Evolutionary conservation across 2,329 filamentous ascomycete genomes (phyloP).

Genomic region (Dryadomyces quercivorus): DNA sequence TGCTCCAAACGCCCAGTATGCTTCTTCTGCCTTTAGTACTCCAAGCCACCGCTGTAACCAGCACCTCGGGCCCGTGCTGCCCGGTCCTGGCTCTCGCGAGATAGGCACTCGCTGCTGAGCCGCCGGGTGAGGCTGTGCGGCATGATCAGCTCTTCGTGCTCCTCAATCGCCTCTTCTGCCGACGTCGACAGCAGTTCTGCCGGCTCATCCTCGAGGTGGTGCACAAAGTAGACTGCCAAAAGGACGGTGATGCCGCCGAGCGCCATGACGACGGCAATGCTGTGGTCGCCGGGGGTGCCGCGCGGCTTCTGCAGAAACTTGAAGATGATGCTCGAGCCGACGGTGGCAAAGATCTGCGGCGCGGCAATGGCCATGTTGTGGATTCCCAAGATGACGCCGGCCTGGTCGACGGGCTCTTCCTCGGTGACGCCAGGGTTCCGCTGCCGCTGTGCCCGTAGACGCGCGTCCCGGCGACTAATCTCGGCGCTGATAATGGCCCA

Average conservation of each 20-base stretch:
- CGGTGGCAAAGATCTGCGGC: slow-evolving; percentile 81
- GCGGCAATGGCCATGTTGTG: slow-evolving; percentile 92
- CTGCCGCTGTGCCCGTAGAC: slow-evolving; percentile 26
- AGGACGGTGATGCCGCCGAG: slow-evolving; percentile 72
- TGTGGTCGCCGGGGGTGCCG: slow-evolving; percentile 72
- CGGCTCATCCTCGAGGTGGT: slow-evolving; percentile 51
- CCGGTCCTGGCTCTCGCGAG: slow-evolving; percentile 30
- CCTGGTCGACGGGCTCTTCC: slow-evolving; percentile 50
- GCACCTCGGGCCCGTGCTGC: slow-evolving; percentile 35
- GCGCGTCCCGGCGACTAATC: slow-evolving; percentile 68
- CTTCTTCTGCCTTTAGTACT: slow-evolving; percentile 24
- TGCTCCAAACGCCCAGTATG: neutral
- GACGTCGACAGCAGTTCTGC: slow-evolving; percentile 27
- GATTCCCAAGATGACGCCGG: slow-evolving; percentile 83
- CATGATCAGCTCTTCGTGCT: slow-evolving; percentile 1
- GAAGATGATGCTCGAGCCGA: slow-evolving; percentile 77
- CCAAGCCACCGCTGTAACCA: slow-evolving; percentile 33
- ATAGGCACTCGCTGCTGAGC: slow-evolving; percentile 27
- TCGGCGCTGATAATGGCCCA: slow-evolving; percentile 93
- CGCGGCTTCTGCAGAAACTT: slow-evolving; percentile 76
- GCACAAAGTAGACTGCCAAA: slow-evolving; percentile 61
- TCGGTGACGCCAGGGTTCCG: slow-evolving; percentile 6
- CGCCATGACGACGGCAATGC: slow-evolving; percentile 75
- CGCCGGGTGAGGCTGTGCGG: slow-evolving; percentile 17
- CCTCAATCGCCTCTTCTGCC: slow-evolving; percentile 28